Evolutionary conservation across 352 stramenopile genomes (phyloP).

Genomic region (Globisporangium polare): DNA sequence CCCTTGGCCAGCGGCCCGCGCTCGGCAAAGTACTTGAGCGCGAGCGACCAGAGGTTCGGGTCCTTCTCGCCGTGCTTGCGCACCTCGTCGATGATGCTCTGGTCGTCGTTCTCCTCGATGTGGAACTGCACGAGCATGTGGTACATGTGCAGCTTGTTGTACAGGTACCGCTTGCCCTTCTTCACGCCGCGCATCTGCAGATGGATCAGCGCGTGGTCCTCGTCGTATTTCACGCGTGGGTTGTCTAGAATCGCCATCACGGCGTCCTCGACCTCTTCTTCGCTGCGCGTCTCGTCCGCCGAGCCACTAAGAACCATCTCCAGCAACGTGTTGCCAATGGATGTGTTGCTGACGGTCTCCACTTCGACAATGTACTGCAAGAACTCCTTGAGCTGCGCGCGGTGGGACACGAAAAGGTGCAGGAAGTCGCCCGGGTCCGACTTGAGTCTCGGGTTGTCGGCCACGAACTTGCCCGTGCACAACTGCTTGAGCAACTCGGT

Average conservation of each 20-base stretch:
- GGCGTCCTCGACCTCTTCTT: slow-evolving; percentile 74
- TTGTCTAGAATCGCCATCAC: slow-evolving; percentile 89
- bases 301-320: slow-evolving; percentile 86
- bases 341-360: slow-evolving; percentile 85
- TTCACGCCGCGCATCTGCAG: slow-evolving; percentile 91
- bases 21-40: slow-evolving; percentile 89
- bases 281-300: slow-evolving; percentile 29
- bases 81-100: slow-evolving; percentile 86
- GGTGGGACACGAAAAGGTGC: slow-evolving; percentile 91
- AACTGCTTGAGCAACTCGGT: slow-evolving; percentile 89
- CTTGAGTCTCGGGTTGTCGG: slow-evolving; percentile 50
- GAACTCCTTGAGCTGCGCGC: slow-evolving; percentile 84
- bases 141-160: slow-evolving; percentile 94
- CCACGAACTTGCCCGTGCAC: slow-evolving; percentile 84
- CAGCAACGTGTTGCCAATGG: slow-evolving; percentile 86
- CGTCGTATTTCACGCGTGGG: slow-evolving; percentile 88
- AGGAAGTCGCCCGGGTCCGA: slow-evolving; percentile 87
- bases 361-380: slow-evolving; percentile 89
- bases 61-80: slow-evolving; percentile 89
- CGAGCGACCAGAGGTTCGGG: slow-evolving; percentile 87
- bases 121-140: slow-evolving; percentile 94
- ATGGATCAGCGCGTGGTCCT: slow-evolving; percentile 91
- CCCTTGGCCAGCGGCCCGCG: slow-evolving; percentile 70
- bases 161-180: slow-evolving; percentile 91
- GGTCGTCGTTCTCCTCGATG: slow-evolving; percentile 90